Base-by-base conservation (phyloP, 495 filamentous ascomycete genomes). In the Endocarpon pusillum region DNA sequence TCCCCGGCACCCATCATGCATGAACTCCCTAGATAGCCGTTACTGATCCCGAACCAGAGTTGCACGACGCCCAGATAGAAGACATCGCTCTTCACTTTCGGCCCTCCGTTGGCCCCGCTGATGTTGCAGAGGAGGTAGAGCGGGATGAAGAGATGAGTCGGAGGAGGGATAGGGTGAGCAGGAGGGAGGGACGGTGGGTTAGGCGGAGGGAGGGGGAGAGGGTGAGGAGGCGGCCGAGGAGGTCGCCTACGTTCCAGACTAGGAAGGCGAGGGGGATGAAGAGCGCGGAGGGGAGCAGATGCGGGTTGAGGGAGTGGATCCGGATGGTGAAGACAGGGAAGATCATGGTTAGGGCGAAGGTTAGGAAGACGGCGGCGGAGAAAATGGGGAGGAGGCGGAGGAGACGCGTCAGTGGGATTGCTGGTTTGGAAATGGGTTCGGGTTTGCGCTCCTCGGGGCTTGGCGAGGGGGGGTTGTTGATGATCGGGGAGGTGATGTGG, bases 231-330 rank as follows among this genome's bases (percentile, higher is more conserved):
- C 91, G 66, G 0, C 87, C 87, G 6, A 65, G 19, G 3, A 96
- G 60, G 49, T 99, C 89, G 22, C 89, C 89, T 4, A 73, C 44
- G 44, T 96, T 99, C 89, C 89, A 99, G 43, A 93, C 67, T 19
- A 99, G 69, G 55, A 96, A 94, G 6, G 66, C 81, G 3, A 94
- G 62, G 1, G 89, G 86, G 33, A 94, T 83, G 55, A 96, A 99
- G 21, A 73, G 70, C 3, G 73, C 58, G 19, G 70, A 62, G 37
- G 83, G 75, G 18, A 94, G 51, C n/a, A 66, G 58, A 10, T 71
- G 60, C 1, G 66, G 51, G 14, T 58, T 47, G 4, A 89, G 74
- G 3, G 81, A 85, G 18, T 74, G 42, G 43, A 94, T 85, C 46
- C 75, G 66, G 34, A 76, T 67, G 0, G 89, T 96, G 57, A 83